Percentiles rank a stretch among this genome's conserved stretches.
Evolutionary conservation across 176 grass and related monocot species (phyloP).

Genomic region (Oryza brachyantha): DNA sequence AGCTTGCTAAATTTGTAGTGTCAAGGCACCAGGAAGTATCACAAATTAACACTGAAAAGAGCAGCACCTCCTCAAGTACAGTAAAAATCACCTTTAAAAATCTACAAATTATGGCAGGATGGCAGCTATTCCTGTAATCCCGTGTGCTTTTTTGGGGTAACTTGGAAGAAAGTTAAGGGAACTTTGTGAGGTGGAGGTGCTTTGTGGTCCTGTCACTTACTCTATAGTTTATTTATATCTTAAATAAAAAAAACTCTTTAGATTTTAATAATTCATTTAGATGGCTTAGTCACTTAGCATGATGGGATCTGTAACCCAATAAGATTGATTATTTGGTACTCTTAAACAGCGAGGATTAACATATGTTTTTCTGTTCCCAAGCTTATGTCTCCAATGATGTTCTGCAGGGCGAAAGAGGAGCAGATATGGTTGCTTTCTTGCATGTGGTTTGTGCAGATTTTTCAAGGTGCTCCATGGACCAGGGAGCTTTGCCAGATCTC

Average conservation of each 20-base stretch:
- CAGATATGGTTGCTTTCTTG: constrained; percentile 25
- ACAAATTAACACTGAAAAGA: neutral
- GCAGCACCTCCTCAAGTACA: neutral
- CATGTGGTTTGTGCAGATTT: constrained; percentile 24
- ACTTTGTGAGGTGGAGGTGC: constrained; percentile 13
- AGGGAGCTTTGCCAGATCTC: constrained; percentile 16
- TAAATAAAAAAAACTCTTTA: no score
- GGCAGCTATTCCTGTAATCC: constrained; percentile 23
- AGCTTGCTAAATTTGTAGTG: no score
- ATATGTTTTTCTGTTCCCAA: neutral
- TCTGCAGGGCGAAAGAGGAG: constrained; percentile 1
- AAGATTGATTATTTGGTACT: constrained; percentile 3
- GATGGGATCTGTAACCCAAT: neutral
- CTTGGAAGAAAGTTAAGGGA: constrained; percentile 11
- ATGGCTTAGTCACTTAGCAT: neutral
- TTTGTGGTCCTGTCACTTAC: constrained; percentile 1
- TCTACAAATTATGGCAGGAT: neutral
- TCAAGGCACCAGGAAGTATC: neutral
- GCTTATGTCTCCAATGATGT: constrained; percentile 1
- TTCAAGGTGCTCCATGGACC: constrained; percentile 19
- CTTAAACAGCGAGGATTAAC: neutral
- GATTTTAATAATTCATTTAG: neutral
- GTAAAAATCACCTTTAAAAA: neutral
- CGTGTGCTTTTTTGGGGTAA: constrained; percentile 9
- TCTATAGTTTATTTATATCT: neutral